A percentile compares a stretch with the other conserved stretches of the same genome.
Evolutionary conservation across 208 protist genomes (phyloP).

Genomic region (Leishmania amazonensis): DNA sequence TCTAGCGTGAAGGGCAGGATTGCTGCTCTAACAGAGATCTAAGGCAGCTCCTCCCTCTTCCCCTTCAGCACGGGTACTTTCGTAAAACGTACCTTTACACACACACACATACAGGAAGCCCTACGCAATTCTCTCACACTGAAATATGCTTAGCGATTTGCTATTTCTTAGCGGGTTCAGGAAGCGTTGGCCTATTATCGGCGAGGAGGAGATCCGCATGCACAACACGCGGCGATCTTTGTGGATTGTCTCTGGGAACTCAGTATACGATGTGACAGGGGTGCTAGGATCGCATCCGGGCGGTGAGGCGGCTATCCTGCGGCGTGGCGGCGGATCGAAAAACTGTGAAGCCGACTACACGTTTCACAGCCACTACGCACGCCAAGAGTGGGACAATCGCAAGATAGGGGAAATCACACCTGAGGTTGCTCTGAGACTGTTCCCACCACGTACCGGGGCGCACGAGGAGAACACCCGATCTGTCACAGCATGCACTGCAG

Average conservation of each 20-base stretch:
- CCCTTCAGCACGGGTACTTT: neutral
- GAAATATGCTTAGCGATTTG: slow-evolving; percentile 17
- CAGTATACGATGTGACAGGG: slow-evolving; percentile 80
- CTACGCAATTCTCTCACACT: neutral
- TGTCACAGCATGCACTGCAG: neutral
- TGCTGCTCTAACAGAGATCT: neutral
- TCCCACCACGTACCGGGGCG: slow-evolving; percentile 9
- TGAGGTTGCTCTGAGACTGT: slow-evolving; percentile 29
- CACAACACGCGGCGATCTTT: slow-evolving; percentile 70
- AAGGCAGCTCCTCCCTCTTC: neutral
- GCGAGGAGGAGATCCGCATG: slow-evolving; percentile 61
- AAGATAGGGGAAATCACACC: slow-evolving; percentile 68
- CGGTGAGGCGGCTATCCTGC: slow-evolving; percentile 62
- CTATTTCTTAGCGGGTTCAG: slow-evolving; percentile 39
- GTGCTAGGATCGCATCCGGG: slow-evolving; percentile 70
- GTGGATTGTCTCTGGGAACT: slow-evolving; percentile 81
- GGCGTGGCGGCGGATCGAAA: slow-evolving; percentile 60
- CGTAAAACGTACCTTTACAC: neutral
- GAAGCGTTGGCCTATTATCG: slow-evolving; percentile 55
- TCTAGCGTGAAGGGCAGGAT: neutral
- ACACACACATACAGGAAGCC: neutral
- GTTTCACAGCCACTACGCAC: slow-evolving; percentile 70
- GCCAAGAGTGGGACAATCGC: slow-evolving; percentile 45
- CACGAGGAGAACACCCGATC: neutral
- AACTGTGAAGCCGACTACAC: slow-evolving; percentile 68